Base-by-base conservation (phyloP, 2,329 filamentous ascomycete genomes). In the Ambrosiella cleistominuta region DNA sequence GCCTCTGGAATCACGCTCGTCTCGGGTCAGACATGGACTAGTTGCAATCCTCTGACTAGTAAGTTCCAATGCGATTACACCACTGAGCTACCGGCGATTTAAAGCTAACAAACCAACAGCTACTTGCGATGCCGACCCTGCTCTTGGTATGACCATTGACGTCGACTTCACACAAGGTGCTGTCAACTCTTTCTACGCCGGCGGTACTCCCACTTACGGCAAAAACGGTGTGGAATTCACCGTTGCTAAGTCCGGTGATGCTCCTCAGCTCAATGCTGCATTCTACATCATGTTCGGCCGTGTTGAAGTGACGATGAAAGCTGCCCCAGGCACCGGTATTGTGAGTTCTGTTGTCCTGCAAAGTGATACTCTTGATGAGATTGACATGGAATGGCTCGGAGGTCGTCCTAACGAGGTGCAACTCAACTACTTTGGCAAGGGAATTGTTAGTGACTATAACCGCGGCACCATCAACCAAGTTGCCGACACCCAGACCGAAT, bases 201-300 rank as follows among this genome's bases (percentile, higher is more conserved):
- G 78, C 38, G 85, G 86, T 57, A 76, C 74, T 15, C 82, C 87
- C 2, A 81, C 81, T 1, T 97, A 95, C 72, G 74, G 75, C 8
- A 11, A 56, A 35, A 79, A 90, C 67, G 93, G 93, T 60, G 90
- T 79, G 35, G 80, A 79, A 13, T 94, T 98, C 68, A 89, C 87
- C 35, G 83, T 98, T 56, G 71, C 80, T 56, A 74, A 82, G 66
- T 76, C 82, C 55, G 90, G 91, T 59, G 88, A 98, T 67, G 80
- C 88, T 2, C 93, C 93, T 0, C 85, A 91, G 68, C 80, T 98
- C 61, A 78, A 79, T 63, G 95, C 89, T 61, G 81, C 93, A 66
- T 97, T 95, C 80, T 97, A 96, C 76, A 95, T 98, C 73, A 97
- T 98, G 93, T 98, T 96, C 69, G 93, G 93, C 64, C 86, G 84